These are phyloP conservation scores for Entomortierella parvispora DNA, from an alignment of 192 early-diverging fungal species.

Conservation along the genomic window DNA sequence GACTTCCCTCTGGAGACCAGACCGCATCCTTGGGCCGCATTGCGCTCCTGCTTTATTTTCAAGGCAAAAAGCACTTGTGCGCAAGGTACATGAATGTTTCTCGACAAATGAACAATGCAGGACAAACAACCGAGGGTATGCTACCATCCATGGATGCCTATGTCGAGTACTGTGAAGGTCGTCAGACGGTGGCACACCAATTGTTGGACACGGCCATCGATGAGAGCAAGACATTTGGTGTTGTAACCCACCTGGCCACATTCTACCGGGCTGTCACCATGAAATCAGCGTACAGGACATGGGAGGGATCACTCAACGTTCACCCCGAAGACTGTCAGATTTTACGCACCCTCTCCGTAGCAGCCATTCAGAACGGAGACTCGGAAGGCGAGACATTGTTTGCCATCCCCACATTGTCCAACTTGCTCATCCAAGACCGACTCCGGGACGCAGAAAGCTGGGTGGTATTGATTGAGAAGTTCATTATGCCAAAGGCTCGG, in stretches of 20 bases:
- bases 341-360: constrained; percentile 47
- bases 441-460: constrained; percentile 50
- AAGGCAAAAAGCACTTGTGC: constrained; percentile 49
- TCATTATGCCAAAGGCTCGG: constrained; percentile 37
- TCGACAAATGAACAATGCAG: constrained; percentile 19
- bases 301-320: constrained; percentile 53
- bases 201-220: constrained; percentile 50
- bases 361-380: constrained; percentile 57
- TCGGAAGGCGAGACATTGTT: constrained; percentile 58
- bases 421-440: constrained; percentile 48
- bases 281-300: constrained; percentile 54
- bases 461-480: constrained; percentile 51
- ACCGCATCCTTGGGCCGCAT: constrained; percentile 50
- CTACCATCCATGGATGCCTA: constrained; percentile 48
- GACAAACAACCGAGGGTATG: constrained; percentile 42
- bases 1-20: constrained; percentile 33
- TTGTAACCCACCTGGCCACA: constrained; percentile 51
- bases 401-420: constrained; percentile 53
- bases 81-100: constrained; percentile 51
- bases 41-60: constrained; percentile 51
- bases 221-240: constrained; percentile 50
- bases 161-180: constrained; percentile 57
- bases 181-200: constrained; percentile 31
- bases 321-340: constrained; percentile 46
- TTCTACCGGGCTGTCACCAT: constrained; percentile 57